These are phyloP conservation scores for Lindgomyces ingoldianus DNA, from an alignment of 495 filamentous ascomycete genomes.

Conservation along the genomic window DNA sequence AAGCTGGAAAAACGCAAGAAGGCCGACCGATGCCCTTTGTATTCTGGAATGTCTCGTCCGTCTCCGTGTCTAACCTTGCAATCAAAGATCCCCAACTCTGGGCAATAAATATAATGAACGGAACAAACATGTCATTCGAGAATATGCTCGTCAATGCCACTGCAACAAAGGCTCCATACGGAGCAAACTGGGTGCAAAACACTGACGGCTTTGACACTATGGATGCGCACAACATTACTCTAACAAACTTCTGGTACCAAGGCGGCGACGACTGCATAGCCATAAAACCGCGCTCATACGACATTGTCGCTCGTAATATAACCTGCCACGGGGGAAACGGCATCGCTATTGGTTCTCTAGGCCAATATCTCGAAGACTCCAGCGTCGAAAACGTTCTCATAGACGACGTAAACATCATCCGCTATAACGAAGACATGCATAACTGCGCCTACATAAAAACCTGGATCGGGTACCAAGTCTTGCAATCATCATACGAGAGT, in stretches of 20 bases:
- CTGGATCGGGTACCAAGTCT: conserved; percentile 55
- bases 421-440: conserved; percentile 49
- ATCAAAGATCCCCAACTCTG: conserved; percentile 58
- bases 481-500: conserved; percentile 52
- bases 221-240: conserved; percentile 54
- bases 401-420: conserved; percentile 51
- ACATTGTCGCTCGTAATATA: conserved; percentile 54
- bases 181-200: conserved; percentile 60
- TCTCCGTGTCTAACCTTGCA: conserved; percentile 56
- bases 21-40: conserved; percentile 63
- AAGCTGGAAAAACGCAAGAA: conserved; percentile 48
- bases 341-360: conserved; percentile 58
- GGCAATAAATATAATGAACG: conserved; percentile 62
- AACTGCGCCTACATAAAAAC: conserved; percentile 61
- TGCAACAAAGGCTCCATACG: conserved; percentile 53
- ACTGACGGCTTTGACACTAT: conserved; percentile 63
- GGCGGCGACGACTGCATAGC: conserved; percentile 62
- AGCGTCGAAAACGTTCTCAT: conserved; percentile 52
- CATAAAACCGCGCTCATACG: conserved; percentile 59
- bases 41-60: conserved; percentile 60
- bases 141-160: conserved; percentile 56
- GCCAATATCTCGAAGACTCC: conserved; percentile 60
- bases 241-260: conserved; percentile 60
- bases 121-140: conserved; percentile 56
- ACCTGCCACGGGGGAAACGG: conserved; percentile 59